A percentile compares a stretch with the other conserved stretches of the same genome.
These are phyloP conservation scores for Arthrinium puccinioides DNA, from an alignment of 2,329 filamentous ascomycete species.

Conservation along the genomic window DNA sequence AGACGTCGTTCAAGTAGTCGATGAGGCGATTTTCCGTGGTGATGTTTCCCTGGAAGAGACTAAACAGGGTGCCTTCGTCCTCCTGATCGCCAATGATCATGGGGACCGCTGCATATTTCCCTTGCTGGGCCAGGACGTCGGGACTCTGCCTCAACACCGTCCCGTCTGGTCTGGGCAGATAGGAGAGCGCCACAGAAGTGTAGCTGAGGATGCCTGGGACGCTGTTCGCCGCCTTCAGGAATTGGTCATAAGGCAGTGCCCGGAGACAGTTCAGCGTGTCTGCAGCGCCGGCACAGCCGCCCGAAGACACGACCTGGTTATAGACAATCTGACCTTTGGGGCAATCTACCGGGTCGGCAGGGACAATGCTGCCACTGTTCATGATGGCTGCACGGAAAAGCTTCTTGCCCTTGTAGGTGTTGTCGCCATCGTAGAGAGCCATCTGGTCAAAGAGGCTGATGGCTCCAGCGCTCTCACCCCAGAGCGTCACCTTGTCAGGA, in stretches of 20 bases:
- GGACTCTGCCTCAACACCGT: constrained; percentile 53
- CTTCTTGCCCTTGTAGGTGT: constrained; percentile 65
- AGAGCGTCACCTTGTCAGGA: constrained; percentile 70
- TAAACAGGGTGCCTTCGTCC: constrained; percentile 72
- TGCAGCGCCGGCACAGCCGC: constrained; percentile 50
- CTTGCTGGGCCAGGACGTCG: constrained; percentile 44
- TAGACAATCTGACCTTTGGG: constrained; percentile 60
- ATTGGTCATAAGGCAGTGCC: constrained; percentile 46
- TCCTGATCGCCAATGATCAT: constrained; percentile 69
- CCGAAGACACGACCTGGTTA: constrained; percentile 49
- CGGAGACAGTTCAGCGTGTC: constrained; percentile 64
- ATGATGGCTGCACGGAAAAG: constrained; percentile 75
- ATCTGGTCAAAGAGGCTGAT: constrained; percentile 75
- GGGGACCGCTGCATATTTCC: constrained; percentile 52
- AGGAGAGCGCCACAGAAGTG: constrained; percentile 61
- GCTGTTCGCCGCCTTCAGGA: constrained; percentile 61
- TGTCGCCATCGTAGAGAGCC: constrained; percentile 64
- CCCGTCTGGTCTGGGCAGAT: constrained; percentile 68
- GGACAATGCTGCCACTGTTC: constrained; percentile 61
- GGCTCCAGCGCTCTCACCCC: constrained; percentile 65
- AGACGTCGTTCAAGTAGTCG: constrained; percentile 52
- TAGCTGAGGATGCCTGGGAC: constrained; percentile 64
- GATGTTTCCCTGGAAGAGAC: constrained; percentile 62
- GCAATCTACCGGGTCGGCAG: constrained; percentile 56
- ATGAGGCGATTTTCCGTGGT: constrained; percentile 52